Percentiles rank a stretch among this genome's conserved stretches.
These are phyloP conservation scores for Somion occarium DNA, from an alignment of 1,284 basidiomycete genomes.

Conservation along the genomic window DNA sequence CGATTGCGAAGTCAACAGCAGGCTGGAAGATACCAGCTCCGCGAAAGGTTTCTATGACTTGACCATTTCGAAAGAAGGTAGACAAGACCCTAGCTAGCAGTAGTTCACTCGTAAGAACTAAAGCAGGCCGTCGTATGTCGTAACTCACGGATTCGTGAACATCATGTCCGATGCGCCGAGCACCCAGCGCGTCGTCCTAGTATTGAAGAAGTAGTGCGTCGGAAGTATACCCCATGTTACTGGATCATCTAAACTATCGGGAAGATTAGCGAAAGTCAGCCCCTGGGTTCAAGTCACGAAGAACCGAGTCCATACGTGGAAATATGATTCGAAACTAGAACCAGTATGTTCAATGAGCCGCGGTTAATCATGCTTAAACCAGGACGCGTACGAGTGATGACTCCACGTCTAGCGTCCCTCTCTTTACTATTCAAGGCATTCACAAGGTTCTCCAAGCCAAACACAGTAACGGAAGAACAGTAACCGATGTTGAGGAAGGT, in stretches of 20 bases:
- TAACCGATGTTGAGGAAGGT: conserved; percentile 66
- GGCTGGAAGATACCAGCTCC: conserved; percentile 89
- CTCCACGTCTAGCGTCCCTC: conserved; percentile 51
- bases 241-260: conserved; percentile 66
- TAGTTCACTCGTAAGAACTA: neutral
- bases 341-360: neutral
- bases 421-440: conserved; percentile 53
- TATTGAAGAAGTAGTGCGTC: conserved; percentile 49
- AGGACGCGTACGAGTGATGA: conserved; percentile 74
- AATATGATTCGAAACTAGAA: conserved; percentile 85
- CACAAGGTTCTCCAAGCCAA: conserved; percentile 62
- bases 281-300: neutral
- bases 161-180: conserved; percentile 92
- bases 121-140: neutral
- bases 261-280: too few relatives aligned
- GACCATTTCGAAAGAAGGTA: conserved; percentile 84
- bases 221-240: conserved; percentile 84
- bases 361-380: neutral
- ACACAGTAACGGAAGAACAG: conserved; percentile 58
- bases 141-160: conserved; percentile 85
- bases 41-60: conserved; percentile 91
- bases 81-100: conserved; percentile 62
- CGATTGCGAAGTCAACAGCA: conserved; percentile 79
- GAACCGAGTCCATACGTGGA: conserved; percentile 63
- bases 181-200: conserved; percentile 75